Conservation (phyloP, 2,329 filamentous ascomycete species). For the Epichloe typhina region DNA sequence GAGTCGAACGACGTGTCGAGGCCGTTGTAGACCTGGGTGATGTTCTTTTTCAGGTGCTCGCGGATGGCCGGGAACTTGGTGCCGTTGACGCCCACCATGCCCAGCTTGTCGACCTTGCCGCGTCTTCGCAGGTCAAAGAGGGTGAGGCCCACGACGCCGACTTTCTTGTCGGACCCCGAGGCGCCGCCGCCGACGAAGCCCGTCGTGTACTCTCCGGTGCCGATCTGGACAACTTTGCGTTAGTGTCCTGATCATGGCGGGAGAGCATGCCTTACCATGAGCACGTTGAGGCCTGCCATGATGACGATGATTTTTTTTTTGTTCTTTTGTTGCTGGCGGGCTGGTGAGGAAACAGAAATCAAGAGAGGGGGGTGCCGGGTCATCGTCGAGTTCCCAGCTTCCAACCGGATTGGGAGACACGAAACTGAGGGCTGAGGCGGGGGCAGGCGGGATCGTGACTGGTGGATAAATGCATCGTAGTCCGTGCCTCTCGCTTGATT, state of each 20-base stretch:
- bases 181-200: slow-evolving; percentile 77
- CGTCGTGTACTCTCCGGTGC: slow-evolving; percentile 93
- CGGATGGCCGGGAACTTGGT: slow-evolving; percentile 85
- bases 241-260: slow-evolving; percentile 11
- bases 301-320: background rate
- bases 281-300: slow-evolving; percentile 51
- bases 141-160: slow-evolving; percentile 82
- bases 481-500: too few relatives aligned
- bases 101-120: slow-evolving; percentile 74
- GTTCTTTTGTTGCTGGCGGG: too few relatives aligned
- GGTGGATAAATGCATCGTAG: too few relatives aligned
- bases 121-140: slow-evolving; percentile 79
- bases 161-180: slow-evolving; percentile 87
- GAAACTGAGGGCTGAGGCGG: too few relatives aligned
- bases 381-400: too few relatives aligned
- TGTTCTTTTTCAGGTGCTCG: slow-evolving; percentile 77
- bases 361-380: too few relatives aligned
- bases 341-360: too few relatives aligned
- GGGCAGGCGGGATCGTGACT: too few relatives aligned
- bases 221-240: slow-evolving; percentile 39
- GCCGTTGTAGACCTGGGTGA: slow-evolving; percentile 74
- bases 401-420: too few relatives aligned
- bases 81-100: slow-evolving; percentile 84
- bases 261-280: slow-evolving; percentile 43
- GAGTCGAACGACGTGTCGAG: slow-evolving; percentile 79